Evolutionary conservation across 805 yeast species (phyloP).

Genomic region (Priceomyces haplophilus): DNA sequence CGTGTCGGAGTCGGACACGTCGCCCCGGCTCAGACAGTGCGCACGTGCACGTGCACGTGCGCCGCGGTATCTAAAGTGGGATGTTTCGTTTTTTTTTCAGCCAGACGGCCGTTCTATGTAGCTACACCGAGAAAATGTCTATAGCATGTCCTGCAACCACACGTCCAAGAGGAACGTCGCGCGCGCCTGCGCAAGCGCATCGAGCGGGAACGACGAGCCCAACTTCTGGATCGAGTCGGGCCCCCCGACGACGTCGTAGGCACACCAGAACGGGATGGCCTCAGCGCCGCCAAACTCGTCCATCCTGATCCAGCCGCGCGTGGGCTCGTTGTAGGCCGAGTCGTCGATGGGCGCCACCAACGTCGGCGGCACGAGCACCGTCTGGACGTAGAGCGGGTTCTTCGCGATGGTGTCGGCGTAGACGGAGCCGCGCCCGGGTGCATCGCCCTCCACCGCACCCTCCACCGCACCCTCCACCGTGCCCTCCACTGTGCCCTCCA

Average conservation of each 20-base stretch:
- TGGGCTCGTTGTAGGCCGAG: conserved; percentile 24
- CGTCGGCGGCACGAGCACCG: conserved; percentile 23
- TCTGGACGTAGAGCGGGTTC: conserved; percentile 23
- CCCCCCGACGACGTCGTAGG: conserved; percentile 30
- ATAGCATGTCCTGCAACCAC: conserved; percentile 17
- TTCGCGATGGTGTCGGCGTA: conserved; percentile 10
- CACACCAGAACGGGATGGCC: conserved; percentile 31
- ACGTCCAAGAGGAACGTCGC: conserved; percentile 20
- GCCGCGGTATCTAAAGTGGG: too few species aligned
- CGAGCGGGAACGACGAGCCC: conserved; percentile 19
- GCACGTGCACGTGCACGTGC: too few species aligned
- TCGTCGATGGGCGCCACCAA: conserved; percentile 13
- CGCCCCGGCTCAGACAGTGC: too few species aligned
- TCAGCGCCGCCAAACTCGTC: conserved; percentile 13
- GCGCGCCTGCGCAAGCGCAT: conserved; percentile 9
- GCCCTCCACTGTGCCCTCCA: conserved; percentile 3
- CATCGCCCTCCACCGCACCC: too few species aligned
- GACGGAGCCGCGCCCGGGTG: too few species aligned
- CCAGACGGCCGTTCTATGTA: too few species aligned
- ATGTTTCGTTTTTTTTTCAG: too few species aligned
- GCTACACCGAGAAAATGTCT: too few species aligned
- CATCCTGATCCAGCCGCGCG: conserved; percentile 22
- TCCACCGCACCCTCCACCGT: too few species aligned
- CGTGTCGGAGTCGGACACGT: too few species aligned
- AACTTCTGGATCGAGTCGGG: conserved; percentile 13